Percentiles rank a stretch among this genome's conserved stretches.
Evolutionary conservation across 2,329 filamentous ascomycete species (phyloP).

Genomic region (Parastagonospora nodorum): DNA sequence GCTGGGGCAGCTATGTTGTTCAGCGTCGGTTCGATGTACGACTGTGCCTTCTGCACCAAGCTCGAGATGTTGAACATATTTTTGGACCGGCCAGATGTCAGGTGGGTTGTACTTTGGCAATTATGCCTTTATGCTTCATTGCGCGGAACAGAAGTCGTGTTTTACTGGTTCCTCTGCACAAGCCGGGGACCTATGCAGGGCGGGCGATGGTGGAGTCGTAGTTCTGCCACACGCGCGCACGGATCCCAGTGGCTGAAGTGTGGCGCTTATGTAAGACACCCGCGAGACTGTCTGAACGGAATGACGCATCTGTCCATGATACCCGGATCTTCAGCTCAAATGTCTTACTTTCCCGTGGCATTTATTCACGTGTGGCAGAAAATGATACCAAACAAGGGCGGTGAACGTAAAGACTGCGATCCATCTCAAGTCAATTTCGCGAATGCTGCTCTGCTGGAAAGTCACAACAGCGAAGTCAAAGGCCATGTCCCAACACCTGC

Average conservation of each 20-base stretch:
- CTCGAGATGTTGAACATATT: slow-evolving; percentile 65
- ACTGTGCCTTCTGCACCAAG: slow-evolving; percentile 94
- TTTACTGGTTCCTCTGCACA: slow-evolving; percentile 20
- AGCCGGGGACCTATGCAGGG: slow-evolving; percentile 22
- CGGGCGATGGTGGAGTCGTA: slow-evolving; percentile 14
- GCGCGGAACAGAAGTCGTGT: slow-evolving; percentile 20
- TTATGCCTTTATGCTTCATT: slow-evolving; percentile 32
- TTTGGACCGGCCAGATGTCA: slow-evolving; percentile 19
- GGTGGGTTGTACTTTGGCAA: slow-evolving; percentile 16
- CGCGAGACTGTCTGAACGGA: background rate
- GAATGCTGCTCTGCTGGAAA: too few species aligned
- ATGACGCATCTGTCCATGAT: background rate
- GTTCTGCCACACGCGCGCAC: slow-evolving; percentile 4
- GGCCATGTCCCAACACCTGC: too few species aligned
- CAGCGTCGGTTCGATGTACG: slow-evolving; percentile 88
- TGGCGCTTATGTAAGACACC: slow-evolving; percentile 6
- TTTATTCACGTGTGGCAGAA: too few species aligned
- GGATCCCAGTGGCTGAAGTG: slow-evolving; percentile 3
- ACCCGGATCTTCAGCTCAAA: too few species aligned
- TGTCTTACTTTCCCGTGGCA: too few species aligned
- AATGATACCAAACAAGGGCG: too few species aligned
- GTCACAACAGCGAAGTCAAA: too few species aligned
- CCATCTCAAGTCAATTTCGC: too few species aligned
- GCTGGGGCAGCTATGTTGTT: slow-evolving; percentile 66
- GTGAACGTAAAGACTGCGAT: too few species aligned